A percentile compares a stretch with the other conserved stretches of the same genome.
Conservation (phyloP, 106 monocot genomes). For the Dendrobium nobile region DNA sequence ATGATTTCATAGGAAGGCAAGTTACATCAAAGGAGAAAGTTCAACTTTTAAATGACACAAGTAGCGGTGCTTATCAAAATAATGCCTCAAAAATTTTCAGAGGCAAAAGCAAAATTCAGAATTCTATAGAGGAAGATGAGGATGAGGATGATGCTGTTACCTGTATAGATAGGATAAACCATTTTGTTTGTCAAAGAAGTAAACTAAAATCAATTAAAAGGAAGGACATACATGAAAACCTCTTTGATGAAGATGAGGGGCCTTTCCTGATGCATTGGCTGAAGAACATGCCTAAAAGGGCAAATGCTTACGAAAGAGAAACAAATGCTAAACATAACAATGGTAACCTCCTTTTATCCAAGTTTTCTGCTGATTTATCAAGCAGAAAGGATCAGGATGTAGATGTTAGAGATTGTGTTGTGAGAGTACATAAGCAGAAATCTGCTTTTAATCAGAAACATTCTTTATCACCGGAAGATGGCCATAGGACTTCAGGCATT, state of each 20-base stretch:
- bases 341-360: constrained; percentile 2
- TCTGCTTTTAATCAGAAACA: background rate
- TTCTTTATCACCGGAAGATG: constrained; percentile 1
- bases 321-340: background rate
- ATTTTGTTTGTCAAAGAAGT: background rate
- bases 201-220: constrained; percentile 1
- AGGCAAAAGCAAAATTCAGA: background rate
- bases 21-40: constrained; percentile 6
- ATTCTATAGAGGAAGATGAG: background rate
- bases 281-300: constrained; percentile 25
- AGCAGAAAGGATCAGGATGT: background rate
- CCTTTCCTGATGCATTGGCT: constrained; percentile 39
- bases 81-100: background rate
- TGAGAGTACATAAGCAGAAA: background rate
- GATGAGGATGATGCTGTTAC: background rate
- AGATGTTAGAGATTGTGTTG: background rate
- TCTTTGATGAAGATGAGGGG: constrained; percentile 24
- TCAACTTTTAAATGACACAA: constrained; percentile 4
- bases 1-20: background rate
- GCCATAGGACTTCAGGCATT: background rate
- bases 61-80: background rate
- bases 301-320: constrained; percentile 12
- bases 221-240: constrained; percentile 3
- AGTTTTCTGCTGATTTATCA: background rate
- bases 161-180: background rate